Base-by-base conservation (phyloP, 1,139 yeast species). In the Yamadazyma sp. region DNA sequence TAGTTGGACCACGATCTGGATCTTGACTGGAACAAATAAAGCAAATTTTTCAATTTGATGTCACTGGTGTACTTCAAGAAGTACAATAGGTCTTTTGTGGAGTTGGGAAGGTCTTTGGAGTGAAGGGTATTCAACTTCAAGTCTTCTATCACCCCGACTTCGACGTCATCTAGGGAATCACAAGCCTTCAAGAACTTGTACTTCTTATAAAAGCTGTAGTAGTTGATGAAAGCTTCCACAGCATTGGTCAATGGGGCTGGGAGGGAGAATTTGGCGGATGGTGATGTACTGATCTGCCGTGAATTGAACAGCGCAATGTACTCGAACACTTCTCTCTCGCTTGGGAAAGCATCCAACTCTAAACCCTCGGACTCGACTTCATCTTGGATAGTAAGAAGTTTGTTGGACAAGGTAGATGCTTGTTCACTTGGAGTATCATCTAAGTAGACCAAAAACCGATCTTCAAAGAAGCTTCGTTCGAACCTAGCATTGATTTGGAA, bases 401-500 rank as follows among this genome's bases (percentile, higher is more conserved):
- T 46, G 17, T 37, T 32, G 4, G 47, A 33, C 5, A 45, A 25
- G 2, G 16, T 9, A 14, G 17, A 34, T 7, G 44, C 51, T 14
- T 33, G 30, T 4, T 48, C 50, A 33, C 43, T 38, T 2, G 49
- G 49, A 5, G 45, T 37, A 17, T 49, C 55, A 47, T 56, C 44
- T 56, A 56, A 28, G 25, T 34, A 48, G 15, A 34, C 35, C 17
- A 78, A 79, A n/a, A 69, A 58, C 47, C 82, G 86, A 55, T 89
- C 96, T 37, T 87, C 76, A 59, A 91, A 79, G 37, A 88, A 74
- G 3, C 92, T 80, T 17, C 85, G 83, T 56, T 94, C 99, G 43
- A 89, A 75, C 52, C 83, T 83, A 32, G 88, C 72, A 51, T 89
- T 88, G 55, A 86, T 79, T 26, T 83, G 78, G 1, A 85, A 86